Conservation (phyloP, 2,329 filamentous ascomycete genomes). For the Akanthomyces lecanii region DNA sequence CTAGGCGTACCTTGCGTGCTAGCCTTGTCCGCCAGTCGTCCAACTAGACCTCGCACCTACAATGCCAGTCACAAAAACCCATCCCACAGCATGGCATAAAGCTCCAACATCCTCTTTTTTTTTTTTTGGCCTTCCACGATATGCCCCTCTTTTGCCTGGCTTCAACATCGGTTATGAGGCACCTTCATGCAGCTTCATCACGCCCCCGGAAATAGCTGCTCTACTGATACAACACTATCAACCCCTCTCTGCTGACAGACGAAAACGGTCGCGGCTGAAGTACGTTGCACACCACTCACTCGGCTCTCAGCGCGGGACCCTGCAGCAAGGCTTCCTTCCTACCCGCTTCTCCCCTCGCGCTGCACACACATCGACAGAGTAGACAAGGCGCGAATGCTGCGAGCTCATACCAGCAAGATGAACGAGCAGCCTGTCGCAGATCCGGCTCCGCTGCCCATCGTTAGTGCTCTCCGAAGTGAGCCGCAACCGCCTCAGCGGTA, state of each 20-base stretch:
- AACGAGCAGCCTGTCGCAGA: neutral
- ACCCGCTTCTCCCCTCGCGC: neutral
- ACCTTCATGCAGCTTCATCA: neutral
- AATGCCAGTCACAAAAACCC: neutral
- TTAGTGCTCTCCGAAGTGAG: neutral
- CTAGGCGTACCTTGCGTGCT: neutral
- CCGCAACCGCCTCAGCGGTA: neutral
- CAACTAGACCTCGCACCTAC: neutral
- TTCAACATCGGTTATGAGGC: neutral
- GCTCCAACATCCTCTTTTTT: neutral
- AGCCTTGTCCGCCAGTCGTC: neutral
- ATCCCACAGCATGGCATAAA: neutral
- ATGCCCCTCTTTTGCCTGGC: neutral
- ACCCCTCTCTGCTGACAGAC: constrained; percentile 7
- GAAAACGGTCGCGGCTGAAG: neutral
- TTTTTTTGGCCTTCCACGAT: neutral
- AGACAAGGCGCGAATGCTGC: neutral
- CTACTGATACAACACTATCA: neutral
- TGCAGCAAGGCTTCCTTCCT: neutral
- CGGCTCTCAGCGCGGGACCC: neutral
- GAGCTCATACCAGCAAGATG: neutral
- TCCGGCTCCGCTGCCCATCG: neutral
- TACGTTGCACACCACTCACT: neutral
- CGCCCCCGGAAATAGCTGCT: neutral
- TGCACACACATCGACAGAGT: neutral